These are phyloP conservation scores for Selaginella moellendorffii DNA, from an alignment of 75 land plant genomes.

Conservation along the genomic window DNA sequence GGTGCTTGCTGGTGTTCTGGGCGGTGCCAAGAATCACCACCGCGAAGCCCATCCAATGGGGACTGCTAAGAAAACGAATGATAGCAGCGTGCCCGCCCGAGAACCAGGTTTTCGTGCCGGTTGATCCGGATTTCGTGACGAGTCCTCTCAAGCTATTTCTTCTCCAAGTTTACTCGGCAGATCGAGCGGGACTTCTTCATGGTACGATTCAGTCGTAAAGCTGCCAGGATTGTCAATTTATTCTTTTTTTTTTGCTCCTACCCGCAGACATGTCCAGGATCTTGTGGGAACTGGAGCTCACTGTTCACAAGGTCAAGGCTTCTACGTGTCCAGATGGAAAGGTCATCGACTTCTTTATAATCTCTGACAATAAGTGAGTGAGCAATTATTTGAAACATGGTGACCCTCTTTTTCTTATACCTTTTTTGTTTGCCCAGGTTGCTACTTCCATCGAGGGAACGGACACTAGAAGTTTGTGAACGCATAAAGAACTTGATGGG, in stretches of 20 bases:
- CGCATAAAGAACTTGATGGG: conserved; percentile 12
- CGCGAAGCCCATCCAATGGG: conserved; percentile 33
- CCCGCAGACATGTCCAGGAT: conserved; percentile 60
- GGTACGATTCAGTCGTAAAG: conserved; percentile 21
- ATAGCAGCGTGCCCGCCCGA: conserved; percentile 48
- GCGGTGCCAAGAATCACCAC: conserved; percentile 32
- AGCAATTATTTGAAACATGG: neutral
- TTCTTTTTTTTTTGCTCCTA: neutral
- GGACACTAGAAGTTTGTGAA: conserved; percentile 34
- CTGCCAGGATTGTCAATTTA: neutral
- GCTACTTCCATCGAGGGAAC: conserved; percentile 36
- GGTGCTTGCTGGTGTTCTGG: conserved; percentile 76
- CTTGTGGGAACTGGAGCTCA: conserved; percentile 59
- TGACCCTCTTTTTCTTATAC: neutral
- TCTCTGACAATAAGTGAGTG: conserved; percentile 60
- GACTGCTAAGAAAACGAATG: conserved; percentile 45
- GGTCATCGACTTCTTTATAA: conserved; percentile 55
- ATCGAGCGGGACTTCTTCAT: conserved; percentile 53
- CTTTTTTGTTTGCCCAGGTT: conserved; percentile 5
- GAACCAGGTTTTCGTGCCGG: conserved; percentile 11
- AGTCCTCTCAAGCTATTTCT: conserved; percentile 37
- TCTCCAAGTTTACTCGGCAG: conserved; percentile 34
- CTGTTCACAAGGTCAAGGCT: conserved; percentile 57
- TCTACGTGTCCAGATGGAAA: conserved; percentile 66
- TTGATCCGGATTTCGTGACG: neutral